phyloP scores from a whole-genome alignment of 2,329 filamentous ascomycete genomes.

The Arthrobotrys sinensis region DNA sequence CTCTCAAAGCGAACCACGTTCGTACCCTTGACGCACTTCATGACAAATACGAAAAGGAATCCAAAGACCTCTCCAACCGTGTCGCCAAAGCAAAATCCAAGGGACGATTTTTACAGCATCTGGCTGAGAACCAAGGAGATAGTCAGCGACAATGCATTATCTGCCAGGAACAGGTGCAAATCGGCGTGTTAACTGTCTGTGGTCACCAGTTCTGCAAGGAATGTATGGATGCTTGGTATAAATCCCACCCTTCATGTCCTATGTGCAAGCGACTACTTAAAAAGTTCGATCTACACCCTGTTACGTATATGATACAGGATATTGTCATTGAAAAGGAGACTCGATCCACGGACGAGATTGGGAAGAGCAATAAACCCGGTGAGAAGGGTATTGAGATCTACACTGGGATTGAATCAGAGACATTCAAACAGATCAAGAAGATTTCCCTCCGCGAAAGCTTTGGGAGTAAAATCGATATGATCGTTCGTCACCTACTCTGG shows the following conservation, averaged over 20 bases:
- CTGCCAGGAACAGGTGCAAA: constrained; percentile 80
- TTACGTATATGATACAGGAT: constrained; percentile 83
- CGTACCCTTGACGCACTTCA: constrained; percentile 69
- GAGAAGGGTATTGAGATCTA: constrained; percentile 74
- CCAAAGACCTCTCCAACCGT: constrained; percentile 21
- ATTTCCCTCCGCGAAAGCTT: constrained; percentile 83
- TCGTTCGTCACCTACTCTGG: constrained; percentile 87
- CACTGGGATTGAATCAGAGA: constrained; percentile 74
- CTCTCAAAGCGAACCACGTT: constrained; percentile 74
- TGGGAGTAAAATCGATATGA: constrained; percentile 88
- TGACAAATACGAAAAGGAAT: constrained; percentile 38
- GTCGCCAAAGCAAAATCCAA: constrained; percentile 71
- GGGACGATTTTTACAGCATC: constrained; percentile 77
- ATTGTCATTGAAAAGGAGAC: constrained; percentile 78
- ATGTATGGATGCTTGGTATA: constrained; percentile 86
- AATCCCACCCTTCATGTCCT: constrained; percentile 81
- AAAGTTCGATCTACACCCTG: constrained; percentile 82
- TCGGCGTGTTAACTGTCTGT: constrained; percentile 87
- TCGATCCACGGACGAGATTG: constrained; percentile 63
- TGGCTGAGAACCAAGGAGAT: constrained; percentile 75
- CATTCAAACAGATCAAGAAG: constrained; percentile 79
- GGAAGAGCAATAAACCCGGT: neutral
- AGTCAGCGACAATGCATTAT: constrained; percentile 83
- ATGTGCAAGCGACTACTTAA: constrained; percentile 82
- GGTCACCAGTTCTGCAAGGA: constrained; percentile 94